Base-by-base conservation (phyloP, 2,329 filamentous ascomycete genomes). In the Cladorrhinum sp. region DNA sequence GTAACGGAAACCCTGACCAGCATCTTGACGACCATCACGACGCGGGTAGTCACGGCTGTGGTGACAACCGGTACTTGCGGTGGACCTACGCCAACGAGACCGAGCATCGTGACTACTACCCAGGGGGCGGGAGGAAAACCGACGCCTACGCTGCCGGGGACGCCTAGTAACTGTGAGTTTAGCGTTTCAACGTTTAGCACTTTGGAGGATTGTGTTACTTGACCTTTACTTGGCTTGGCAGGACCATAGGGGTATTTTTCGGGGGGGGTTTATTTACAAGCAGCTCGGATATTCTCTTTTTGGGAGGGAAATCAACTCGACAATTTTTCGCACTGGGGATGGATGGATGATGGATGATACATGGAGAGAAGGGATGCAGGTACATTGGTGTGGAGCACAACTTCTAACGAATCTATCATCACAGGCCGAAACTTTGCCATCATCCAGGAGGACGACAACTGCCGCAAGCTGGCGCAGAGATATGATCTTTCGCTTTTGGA, bases 151-250 rank as follows among this genome's bases (percentile, higher is more conserved):
- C 55, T 68, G 20, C 67, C 67, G 0, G 67, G 66, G 2, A 66
- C 64, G 0, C 57, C 64, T 1, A 62, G 55, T 18, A 62, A 62
- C 26, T 68, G 67, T 68, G 58, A 64, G 66, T 62, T 55, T 55
- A 26, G 2, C 5, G 6, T 21, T 4, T 30, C 20, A 2, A 39
- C 24, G 6, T 16, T 9, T 28, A 28, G 4, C 9, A 9, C 9
- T 28, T 28, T 28, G 26, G 12, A 8, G 16, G 23, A 16, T 26
- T 48, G 50, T 33, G 58, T 58, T 16, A 23, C 18, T 39, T 33
- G 18, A 23, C 30, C 39, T 58, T 28, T n/a, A 12, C 26, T 28
- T 28, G 26, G 9, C 26, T n/a, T 28, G 26, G 26, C 26, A 28
- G 26, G 26, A 28, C n/a, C n/a, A n/a, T n/a, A n/a, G n/a, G n/a